phyloP scores from a whole-genome alignment of 129 eudicot species.

The Lactuca sativa region DNA sequence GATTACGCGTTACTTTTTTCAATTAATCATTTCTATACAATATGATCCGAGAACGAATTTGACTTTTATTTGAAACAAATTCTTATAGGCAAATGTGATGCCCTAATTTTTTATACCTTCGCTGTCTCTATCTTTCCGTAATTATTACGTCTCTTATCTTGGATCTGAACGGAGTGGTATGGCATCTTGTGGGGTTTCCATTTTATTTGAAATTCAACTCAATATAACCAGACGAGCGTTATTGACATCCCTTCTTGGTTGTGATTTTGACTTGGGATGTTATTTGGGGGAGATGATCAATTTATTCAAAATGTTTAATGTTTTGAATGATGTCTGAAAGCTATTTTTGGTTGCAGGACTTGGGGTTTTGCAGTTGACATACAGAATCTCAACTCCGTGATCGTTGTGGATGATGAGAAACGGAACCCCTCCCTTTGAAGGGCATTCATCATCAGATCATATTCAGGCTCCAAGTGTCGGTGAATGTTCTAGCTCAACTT shows the following conservation, averaged over 20 bases:
- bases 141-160: constrained; percentile 4
- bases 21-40: not conserved
- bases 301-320: not conserved
- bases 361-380: constrained; percentile 8
- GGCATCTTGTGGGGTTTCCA: not conserved
- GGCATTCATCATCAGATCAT: constrained; percentile 29
- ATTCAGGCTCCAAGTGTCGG: constrained; percentile 32
- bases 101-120: constrained; percentile 17
- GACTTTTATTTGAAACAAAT: constrained; percentile 20
- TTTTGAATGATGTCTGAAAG: constrained; percentile 5
- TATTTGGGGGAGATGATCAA: constrained; percentile 6
- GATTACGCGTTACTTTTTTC: constrained; percentile 3
- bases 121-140: constrained; percentile 2
- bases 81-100: not conserved
- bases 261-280: not conserved
- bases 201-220: not conserved
- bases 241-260: not conserved
- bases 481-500: constrained; percentile 66
- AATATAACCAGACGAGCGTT: not conserved
- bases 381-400: constrained; percentile 14
- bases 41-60: constrained; percentile 11
- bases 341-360: constrained; percentile 8
- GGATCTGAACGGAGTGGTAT: constrained; percentile 27
- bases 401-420: constrained; percentile 44
- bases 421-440: constrained; percentile 26